Conservation (phyloP, 176 grass and related monocot species). For the Paspalum notatum region DNA sequence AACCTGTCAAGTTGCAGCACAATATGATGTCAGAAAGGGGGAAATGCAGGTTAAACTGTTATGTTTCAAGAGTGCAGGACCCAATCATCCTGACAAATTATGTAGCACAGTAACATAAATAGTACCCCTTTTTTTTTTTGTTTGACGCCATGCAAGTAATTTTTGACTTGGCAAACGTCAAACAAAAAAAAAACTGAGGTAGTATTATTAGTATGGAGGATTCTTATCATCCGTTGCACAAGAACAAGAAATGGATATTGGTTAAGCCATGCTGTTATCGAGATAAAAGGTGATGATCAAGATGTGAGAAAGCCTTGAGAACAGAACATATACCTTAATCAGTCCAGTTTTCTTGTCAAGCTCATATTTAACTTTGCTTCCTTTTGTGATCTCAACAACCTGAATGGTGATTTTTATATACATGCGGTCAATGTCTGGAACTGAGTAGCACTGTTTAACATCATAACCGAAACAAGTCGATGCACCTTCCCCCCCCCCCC, state of each 20-base stretch:
- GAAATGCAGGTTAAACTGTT: not conserved
- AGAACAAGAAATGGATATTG: not conserved
- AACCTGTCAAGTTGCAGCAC: conserved; percentile 48
- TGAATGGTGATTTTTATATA: conserved; percentile 5
- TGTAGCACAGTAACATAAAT: not conserved
- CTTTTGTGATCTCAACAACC: conserved; percentile 85
- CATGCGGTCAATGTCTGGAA: not conserved
- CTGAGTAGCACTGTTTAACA: not conserved
- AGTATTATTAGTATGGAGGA: not conserved
- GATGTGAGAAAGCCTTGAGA: not conserved
- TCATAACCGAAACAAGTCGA: not conserved
- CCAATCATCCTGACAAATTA: not conserved
- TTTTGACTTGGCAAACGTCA: too few species aligned
- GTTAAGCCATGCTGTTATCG: not conserved
- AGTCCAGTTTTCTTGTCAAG: conserved; percentile 84
- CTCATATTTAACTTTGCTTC: conserved; percentile 86
- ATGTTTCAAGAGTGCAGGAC: not conserved
- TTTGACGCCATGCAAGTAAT: too few species aligned
- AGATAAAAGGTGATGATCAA: conserved; percentile 14
- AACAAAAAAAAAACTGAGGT: too few species aligned
- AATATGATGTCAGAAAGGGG: not conserved
- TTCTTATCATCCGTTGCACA: not conserved
- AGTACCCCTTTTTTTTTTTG: too few species aligned
- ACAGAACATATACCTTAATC: conserved; percentile 58
- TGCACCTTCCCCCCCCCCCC: too few species aligned